phyloP scores from a whole-genome alignment of 73 alveolate genomes.

The Paraurostyla sp. region DNA sequence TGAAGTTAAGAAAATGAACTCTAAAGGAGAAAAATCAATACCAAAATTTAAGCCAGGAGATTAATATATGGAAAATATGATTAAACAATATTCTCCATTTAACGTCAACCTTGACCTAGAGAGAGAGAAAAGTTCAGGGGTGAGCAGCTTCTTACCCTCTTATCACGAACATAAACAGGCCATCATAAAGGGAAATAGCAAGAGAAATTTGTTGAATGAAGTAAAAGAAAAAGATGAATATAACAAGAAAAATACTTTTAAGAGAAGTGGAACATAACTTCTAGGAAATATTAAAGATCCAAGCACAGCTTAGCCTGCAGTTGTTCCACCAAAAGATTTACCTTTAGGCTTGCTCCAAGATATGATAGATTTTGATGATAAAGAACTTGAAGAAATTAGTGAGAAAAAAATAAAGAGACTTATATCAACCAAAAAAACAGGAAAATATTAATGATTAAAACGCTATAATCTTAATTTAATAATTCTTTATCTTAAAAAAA shows the following conservation, averaged over 20 bases:
- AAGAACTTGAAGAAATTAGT: too few relatives aligned
- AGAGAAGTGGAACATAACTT: conserved; percentile 13
- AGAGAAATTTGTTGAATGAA: background rate
- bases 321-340: background rate
- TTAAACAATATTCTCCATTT: conserved; percentile 6
- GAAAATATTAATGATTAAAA: too few relatives aligned
- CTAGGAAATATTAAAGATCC: conserved; percentile 17
- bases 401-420: too few relatives aligned
- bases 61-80: background rate
- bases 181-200: background rate
- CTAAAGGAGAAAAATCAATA: too few relatives aligned
- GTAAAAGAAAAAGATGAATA: background rate
- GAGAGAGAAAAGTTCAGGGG: background rate
- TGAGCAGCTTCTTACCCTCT: background rate
- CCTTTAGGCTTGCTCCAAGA: background rate
- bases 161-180: background rate
- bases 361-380: background rate
- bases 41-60: background rate
- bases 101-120: background rate
- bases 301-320: background rate
- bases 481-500: too few relatives aligned
- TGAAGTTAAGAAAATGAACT: too few relatives aligned
- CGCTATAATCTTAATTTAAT: too few relatives aligned
- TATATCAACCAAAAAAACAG: too few relatives aligned
- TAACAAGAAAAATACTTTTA: background rate